Percentiles rank a stretch among this genome's conserved stretches.
These are phyloP conservation scores for Metschnikowia hibisci DNA, from an alignment of 805 yeast species.

Conservation along the genomic window DNA sequence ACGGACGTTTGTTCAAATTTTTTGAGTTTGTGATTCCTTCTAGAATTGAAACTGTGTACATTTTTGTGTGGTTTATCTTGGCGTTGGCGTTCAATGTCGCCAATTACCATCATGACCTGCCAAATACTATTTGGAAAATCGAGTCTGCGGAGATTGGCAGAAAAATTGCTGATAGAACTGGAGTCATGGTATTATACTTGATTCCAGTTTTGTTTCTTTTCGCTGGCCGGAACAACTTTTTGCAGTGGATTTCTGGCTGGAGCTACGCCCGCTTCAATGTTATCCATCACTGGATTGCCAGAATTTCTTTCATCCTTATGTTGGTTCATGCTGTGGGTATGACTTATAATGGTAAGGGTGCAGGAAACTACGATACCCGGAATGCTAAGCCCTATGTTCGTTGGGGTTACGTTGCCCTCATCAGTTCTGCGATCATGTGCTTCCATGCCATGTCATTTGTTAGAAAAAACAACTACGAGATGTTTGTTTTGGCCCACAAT, in stretches of 20 bases:
- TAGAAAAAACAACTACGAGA: conserved; percentile 55
- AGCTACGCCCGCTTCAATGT: conserved; percentile 55
- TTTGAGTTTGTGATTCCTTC: conserved; percentile 31
- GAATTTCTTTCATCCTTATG: conserved; percentile 45
- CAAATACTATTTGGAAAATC: conserved; percentile 9
- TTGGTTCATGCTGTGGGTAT: conserved; percentile 48
- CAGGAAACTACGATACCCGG: conserved; percentile 31
- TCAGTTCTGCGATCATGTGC: conserved; percentile 39
- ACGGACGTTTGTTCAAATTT: conserved; percentile 7
- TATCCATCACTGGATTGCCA: conserved; percentile 66
- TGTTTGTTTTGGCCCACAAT: conserved; percentile 45
- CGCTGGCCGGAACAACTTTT: conserved; percentile 71
- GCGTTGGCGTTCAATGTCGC: conserved; percentile 13
- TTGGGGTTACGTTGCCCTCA: conserved; percentile 33
- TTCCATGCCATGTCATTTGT: conserved; percentile 49
- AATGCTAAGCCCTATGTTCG: conserved; percentile 27
- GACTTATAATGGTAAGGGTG: conserved; percentile 31
- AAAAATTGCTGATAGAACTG: conserved; percentile 51
- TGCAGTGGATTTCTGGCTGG: conserved; percentile 60
- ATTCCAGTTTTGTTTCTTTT: conserved; percentile 55
- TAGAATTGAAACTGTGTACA: conserved; percentile 21
- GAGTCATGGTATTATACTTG: conserved; percentile 45
- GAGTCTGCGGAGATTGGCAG: conserved; percentile 10
- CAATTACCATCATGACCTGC: conserved; percentile 10
- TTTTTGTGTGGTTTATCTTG: conserved; percentile 19